Percentiles rank a stretch among this genome's conserved stretches.
Evolutionary conservation across 441 rosid species (phyloP).

Genomic region (Populus tomentosa): DNA sequence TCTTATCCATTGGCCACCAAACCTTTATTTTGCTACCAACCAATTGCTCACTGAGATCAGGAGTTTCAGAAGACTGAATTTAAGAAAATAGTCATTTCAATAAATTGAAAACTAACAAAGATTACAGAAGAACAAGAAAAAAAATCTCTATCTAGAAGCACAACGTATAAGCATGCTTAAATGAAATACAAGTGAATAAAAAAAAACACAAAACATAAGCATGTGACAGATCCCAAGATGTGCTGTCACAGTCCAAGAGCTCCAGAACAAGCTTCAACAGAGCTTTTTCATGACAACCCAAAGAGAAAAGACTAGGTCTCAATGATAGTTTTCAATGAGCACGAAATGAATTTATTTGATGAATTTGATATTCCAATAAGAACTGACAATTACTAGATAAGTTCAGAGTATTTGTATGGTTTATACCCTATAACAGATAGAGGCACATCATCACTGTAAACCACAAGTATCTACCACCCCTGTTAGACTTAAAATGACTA

Average conservation of each 20-base stretch:
- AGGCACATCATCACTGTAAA: no score
- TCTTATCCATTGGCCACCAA: conserved; percentile 86
- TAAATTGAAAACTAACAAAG: background rate
- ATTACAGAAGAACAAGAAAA: background rate
- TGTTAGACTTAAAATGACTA: background rate
- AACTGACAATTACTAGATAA: no score
- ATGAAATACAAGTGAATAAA: background rate
- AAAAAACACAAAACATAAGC: background rate
- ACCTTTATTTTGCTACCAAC: conserved; percentile 61
- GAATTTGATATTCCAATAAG: background rate
- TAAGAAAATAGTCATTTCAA: background rate
- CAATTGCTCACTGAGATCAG: conserved; percentile 39
- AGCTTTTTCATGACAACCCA: background rate
- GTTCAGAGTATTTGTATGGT: background rate
- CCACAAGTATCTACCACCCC: background rate
- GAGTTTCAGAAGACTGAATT: conserved; percentile 39
- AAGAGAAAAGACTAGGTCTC: background rate
- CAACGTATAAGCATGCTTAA: background rate
- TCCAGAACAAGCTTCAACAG: background rate
- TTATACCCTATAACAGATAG: background rate
- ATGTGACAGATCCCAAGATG: background rate
- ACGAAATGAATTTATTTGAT: background rate
- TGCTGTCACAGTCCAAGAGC: background rate
- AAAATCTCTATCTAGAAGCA: background rate
- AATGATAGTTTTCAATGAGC: background rate